phyloP scores from a whole-genome alignment of 768 basidiomycete species.

The Tubosaeta sp. region DNA sequence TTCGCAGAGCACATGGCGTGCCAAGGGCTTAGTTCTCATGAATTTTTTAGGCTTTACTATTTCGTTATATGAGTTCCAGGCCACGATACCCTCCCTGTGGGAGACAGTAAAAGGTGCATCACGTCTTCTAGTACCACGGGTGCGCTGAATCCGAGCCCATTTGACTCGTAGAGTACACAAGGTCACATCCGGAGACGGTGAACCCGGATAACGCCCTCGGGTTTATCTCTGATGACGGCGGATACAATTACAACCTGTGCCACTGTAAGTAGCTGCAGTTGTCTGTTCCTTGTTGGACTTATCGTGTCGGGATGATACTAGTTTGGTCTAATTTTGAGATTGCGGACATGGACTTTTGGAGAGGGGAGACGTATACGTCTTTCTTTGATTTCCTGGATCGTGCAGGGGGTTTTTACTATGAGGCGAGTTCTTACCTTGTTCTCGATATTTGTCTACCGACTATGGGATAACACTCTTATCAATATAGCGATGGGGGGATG shows the following conservation, averaged over 20 bases:
- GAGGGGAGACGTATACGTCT: constrained; percentile 73
- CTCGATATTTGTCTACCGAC: neutral
- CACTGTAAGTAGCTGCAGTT: constrained; percentile 43
- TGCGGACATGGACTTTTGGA: constrained; percentile 79
- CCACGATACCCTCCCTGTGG: constrained; percentile 66
- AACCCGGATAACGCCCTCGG: constrained; percentile 50
- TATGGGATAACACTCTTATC: neutral
- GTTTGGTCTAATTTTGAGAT: constrained; percentile 98
- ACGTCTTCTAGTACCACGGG: constrained; percentile 31
- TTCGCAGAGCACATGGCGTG: neutral
- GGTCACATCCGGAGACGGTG: constrained; percentile 46
- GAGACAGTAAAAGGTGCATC: constrained; percentile 47
- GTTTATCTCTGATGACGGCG: constrained; percentile 65
- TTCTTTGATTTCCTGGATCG: constrained; percentile 83
- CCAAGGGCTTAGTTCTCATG: neutral
- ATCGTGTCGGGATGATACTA: constrained; percentile 23
- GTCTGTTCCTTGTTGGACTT: neutral
- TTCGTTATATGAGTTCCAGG: constrained; percentile 54
- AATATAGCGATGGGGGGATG: constrained; percentile 86
- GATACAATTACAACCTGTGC: constrained; percentile 58
- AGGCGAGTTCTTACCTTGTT: constrained; percentile 39
- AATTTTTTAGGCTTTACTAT: constrained; percentile 51
- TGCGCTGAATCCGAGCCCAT: constrained; percentile 34
- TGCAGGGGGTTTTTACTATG: constrained; percentile 86
- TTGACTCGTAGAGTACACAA: constrained; percentile 22